A percentile compares a stretch with the other conserved stretches of the same genome.
phyloP scores from a whole-genome alignment of 768 basidiomycete species.

The Mycena sanguinolenta region DNA sequence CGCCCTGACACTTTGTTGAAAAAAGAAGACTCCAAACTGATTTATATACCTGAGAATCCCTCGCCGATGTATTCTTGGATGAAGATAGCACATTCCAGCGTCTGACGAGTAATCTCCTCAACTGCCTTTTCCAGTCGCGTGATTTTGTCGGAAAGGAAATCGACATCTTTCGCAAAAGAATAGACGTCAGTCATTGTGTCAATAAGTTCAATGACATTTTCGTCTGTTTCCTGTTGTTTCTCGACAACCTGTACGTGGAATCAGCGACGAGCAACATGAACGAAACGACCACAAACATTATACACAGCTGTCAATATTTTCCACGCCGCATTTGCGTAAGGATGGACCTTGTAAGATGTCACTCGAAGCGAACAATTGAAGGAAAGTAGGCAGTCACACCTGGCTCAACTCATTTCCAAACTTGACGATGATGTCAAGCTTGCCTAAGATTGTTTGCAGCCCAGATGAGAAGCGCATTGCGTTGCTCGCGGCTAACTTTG shows the following conservation, averaged over 20 bases:
- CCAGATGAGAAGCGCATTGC: neutral
- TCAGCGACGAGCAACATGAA: neutral
- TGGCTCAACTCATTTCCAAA: neutral
- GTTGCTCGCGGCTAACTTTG: neutral
- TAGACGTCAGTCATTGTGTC: neutral
- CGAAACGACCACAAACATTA: neutral
- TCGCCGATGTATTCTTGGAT: neutral
- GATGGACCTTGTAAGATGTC: neutral
- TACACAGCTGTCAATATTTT: neutral
- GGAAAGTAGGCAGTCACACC: neutral
- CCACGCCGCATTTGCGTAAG: neutral
- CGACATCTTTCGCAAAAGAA: neutral
- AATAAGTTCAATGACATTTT: neutral
- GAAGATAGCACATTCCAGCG: neutral
- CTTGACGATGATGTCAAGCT: neutral
- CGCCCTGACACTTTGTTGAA: neutral
- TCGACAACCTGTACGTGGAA: neutral
- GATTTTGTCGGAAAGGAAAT: neutral
- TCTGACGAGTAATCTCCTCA: neutral
- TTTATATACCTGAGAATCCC: neutral
- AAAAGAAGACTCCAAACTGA: neutral
- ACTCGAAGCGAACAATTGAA: neutral
- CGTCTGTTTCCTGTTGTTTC: neutral
- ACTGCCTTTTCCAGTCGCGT: neutral
- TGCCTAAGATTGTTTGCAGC: neutral